Evolutionary conservation across 495 filamentous ascomycete genomes (phyloP), one percentile per base, ranked within the genome.

Genomic region (Podospora anserina): DNA sequence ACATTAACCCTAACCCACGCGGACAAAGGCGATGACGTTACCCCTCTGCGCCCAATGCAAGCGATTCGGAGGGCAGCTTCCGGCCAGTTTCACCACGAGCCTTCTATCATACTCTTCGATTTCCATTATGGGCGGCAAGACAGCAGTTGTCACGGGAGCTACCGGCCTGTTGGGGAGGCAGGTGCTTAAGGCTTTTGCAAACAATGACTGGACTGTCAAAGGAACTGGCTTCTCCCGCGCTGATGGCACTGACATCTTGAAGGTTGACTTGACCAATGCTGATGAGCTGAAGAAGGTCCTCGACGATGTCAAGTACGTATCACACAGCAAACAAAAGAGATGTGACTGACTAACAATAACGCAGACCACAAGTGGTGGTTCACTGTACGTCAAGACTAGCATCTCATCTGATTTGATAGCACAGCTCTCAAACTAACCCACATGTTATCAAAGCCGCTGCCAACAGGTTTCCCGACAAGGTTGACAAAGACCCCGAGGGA

Each of bases 401-500:
- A 18, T 9, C 39, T 49, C 15, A 49, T 13, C 7, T 11, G 9
- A 18, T 49, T 16, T 49, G 9, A 13, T 16, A 49, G 13, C 9
- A 13, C 39, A 13, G 23, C 23, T 23, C 23, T 49, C 39, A 13
- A 49, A 49, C 39, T 49, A 49, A 49, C 39, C 15, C 39, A 13
- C 13, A 18, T 49, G 39, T 16, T 44, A 28, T 34, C 23, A 61
- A 49, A 27, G 71, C 92, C 78, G 94, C 94, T 34, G 94, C 94
- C n/a, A 93, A 97, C 70, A 89, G 92, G 69, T 95, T 88, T 71
- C 94, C 94, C 2, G 93, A 97, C 71, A 88, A 89, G 72, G 93
- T 91, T 76, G 90, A 92, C 69, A 82, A 86, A 60, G 87, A 97
- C 72, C 93, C 93, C 26, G 87, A 88, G 55, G 89, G 88, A 68